A percentile compares a stretch with the other conserved stretches of the same genome.
phyloP scores from a whole-genome alignment of 306 rosid genomes.

The Vigna mungo region DNA sequence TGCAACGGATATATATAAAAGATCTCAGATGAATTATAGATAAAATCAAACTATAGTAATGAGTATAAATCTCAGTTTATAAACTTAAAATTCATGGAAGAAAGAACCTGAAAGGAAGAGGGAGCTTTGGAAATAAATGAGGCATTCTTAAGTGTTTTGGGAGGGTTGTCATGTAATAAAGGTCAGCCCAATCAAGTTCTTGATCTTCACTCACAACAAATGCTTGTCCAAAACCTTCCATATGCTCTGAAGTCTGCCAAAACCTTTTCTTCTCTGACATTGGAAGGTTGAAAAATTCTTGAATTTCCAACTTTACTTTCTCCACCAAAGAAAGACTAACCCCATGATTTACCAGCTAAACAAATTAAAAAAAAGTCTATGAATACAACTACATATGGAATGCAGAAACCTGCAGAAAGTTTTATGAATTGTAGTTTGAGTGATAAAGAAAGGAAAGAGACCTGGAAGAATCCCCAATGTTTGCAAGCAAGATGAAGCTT shows the following conservation, averaged over 20 bases:
- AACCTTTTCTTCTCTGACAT: conserved; percentile 10
- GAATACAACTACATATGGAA: too few species aligned
- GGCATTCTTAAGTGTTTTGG: not conserved
- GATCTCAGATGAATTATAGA: too few species aligned
- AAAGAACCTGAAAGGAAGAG: conserved; percentile 19
- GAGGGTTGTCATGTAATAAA: conserved; percentile 19
- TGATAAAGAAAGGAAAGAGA: not conserved
- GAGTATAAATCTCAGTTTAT: too few species aligned
- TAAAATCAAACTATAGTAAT: too few species aligned
- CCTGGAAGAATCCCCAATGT: conserved; percentile 54
- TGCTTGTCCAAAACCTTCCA: conserved; percentile 33
- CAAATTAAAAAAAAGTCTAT: not conserved
- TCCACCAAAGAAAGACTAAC: not conserved
- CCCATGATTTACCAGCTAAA: conserved; percentile 14
- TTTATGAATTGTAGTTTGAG: not conserved
- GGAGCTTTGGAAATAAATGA: conserved; percentile 16
- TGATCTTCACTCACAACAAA: conserved; percentile 19
- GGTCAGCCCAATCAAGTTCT: conserved; percentile 13
- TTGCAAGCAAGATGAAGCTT: conserved; percentile 50
- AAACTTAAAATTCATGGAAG: too few species aligned
- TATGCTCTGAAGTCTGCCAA: conserved; percentile 6
- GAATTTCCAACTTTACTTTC: not conserved
- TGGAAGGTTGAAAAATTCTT: conserved; percentile 18
- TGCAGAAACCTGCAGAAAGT: not conserved
- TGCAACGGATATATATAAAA: not conserved